phyloP scores from a whole-genome alignment of 1,139 yeast species.

The Tardiomyces depauwii region DNA sequence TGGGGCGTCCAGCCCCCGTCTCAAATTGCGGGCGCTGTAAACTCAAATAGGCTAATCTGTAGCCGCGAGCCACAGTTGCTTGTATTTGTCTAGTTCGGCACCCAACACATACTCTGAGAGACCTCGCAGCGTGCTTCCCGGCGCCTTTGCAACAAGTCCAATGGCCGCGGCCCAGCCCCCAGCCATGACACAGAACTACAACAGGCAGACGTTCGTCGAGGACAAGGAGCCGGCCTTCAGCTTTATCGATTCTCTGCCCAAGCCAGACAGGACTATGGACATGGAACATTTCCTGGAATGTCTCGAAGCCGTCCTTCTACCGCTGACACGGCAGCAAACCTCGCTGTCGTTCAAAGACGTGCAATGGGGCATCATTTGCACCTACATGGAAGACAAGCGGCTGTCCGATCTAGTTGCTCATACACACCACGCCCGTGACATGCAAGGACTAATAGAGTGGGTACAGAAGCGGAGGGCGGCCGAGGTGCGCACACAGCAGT shows the following conservation, averaged over 20 bases:
- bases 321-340: neutral
- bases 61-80: too few species aligned
- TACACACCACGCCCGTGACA: neutral
- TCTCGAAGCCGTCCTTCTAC: neutral
- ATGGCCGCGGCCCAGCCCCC: too few species aligned
- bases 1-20: too few species aligned
- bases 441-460: neutral
- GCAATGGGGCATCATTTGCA: neutral
- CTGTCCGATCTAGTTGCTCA: neutral
- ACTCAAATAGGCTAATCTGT: too few species aligned
- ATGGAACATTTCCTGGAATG: neutral
- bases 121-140: too few species aligned
- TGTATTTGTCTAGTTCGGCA: too few species aligned
- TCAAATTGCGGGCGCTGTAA: too few species aligned
- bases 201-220: neutral
- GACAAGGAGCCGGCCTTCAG: neutral
- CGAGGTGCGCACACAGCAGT: neutral
- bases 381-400: neutral
- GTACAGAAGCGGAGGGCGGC: neutral
- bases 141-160: too few species aligned
- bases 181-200: too few species aligned
- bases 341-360: neutral
- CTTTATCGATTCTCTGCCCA: neutral
- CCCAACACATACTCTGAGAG: too few species aligned
- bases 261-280: neutral